Base-by-base conservation (phyloP, 257 asterid genomes). In the Solanum etuberosum region DNA sequence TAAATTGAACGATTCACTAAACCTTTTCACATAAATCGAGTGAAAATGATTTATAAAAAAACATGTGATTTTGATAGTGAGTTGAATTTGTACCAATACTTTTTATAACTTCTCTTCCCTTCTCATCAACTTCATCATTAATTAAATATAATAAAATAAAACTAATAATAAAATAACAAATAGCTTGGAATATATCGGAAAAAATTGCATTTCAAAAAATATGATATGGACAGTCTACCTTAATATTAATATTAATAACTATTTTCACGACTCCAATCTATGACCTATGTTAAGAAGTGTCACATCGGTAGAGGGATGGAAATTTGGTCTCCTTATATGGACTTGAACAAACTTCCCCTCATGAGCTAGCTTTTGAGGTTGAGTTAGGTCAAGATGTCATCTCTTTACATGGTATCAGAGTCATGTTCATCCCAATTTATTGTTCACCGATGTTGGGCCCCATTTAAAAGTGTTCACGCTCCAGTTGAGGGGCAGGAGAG, bases 211-310 rank as follows among this genome's bases (percentile, higher is more conserved):
- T 5, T 10, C 15, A 12, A 65, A 65, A 10, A 6, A 25, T 9
- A 5, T 1, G 15, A 27, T 27, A 0, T 6, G 14, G 1, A 1
- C 0, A 14, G 1, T 7, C 3, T 20, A 10, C 0, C 7, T 14
- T 67, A 67, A 29, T 67, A 67, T 4, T 14, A 29, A 68, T 68
- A 14, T 29, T 15, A 7, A 6, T 68, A 3, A 14, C 2, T 14
- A 25, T 1, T 67, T 67, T 68, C 0, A 68, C 0, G 5, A 68
- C 1, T 29, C 2, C 0, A 68, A 29, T 5, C 1, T 1, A 7
- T 29, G 11, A 3, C 6, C 9, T 21, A 8, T 57, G 40, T 37
- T 37, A 37, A 37, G 7, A 37, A 37, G 7, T 37, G 9, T 37
- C 9, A 7, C 0, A 37, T 6, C 9, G 40, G 2, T 37, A 37